Evolutionary conservation across 2,329 filamentous ascomycete genomes (phyloP).

Genomic region (Cercospora berteroae): DNA sequence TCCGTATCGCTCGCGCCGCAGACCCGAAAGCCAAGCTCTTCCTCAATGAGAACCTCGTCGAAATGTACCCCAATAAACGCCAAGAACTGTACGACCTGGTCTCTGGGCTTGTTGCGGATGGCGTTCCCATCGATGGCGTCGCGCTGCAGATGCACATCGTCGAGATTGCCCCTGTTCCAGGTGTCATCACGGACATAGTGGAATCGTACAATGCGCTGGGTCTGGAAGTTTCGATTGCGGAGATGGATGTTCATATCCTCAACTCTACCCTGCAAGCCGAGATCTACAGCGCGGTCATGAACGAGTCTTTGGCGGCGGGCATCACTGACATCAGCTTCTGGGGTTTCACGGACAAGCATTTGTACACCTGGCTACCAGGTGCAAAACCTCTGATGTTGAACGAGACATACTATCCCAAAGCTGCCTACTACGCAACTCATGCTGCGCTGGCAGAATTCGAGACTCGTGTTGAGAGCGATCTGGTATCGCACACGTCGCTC

Average conservation of each 20-base stretch:
- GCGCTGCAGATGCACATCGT: neutral
- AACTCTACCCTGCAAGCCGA: neutral
- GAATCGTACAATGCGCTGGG: neutral
- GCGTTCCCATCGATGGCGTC: neutral
- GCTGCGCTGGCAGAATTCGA: neutral
- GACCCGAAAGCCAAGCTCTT: neutral
- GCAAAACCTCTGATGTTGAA: neutral
- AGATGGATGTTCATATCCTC: neutral
- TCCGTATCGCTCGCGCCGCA: neutral
- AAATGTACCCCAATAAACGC: neutral
- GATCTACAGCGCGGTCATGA: neutral
- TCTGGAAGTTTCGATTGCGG: neutral
- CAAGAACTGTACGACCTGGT: neutral
- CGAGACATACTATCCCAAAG: neutral
- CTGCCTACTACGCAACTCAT: neutral
- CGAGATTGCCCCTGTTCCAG: neutral
- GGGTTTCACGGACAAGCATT: neutral
- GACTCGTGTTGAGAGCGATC: neutral
- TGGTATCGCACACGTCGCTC: neutral
- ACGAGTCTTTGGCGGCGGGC: neutral
- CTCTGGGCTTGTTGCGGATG: neutral
- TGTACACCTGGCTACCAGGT: neutral
- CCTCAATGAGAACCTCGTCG: neutral
- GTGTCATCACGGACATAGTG: neutral
- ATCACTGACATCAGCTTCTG: neutral